A percentile compares a stretch with the other conserved stretches of the same genome.
Conservation (phyloP, 352 stramenopile species). For the Lagenidium sp. region DNA sequence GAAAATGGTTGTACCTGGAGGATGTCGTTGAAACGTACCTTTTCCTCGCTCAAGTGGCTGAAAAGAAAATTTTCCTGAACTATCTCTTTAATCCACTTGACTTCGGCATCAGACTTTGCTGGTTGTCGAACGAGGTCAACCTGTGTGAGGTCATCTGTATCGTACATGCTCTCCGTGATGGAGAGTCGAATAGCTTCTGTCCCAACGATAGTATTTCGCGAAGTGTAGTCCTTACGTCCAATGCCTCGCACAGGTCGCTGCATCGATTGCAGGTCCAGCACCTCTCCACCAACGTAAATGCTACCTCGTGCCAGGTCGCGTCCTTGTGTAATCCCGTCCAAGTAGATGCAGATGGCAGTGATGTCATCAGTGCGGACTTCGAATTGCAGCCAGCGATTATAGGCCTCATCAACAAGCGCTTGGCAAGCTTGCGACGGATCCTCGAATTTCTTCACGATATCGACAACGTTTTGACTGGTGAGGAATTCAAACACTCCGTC, state of each 20-base stretch:
- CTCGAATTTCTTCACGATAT: slow-evolving; percentile 83
- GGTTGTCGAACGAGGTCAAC: slow-evolving; percentile 11
- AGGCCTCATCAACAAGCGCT: slow-evolving; percentile 86
- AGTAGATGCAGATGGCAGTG: slow-evolving; percentile 85
- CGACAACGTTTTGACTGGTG: slow-evolving; percentile 90
- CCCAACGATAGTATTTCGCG: slow-evolving; percentile 78
- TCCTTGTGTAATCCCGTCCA: slow-evolving; percentile 50
- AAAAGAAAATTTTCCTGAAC: slow-evolving; percentile 92
- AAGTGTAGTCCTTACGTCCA: slow-evolving; percentile 44
- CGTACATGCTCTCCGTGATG: slow-evolving; percentile 38
- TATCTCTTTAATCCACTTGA: slow-evolving; percentile 80
- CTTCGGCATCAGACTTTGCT: slow-evolving; percentile 69
- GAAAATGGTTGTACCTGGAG: too few relatives aligned
- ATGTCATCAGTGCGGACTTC: slow-evolving; percentile 95
- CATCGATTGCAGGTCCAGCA: slow-evolving; percentile 80
- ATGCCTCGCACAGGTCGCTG: slow-evolving; percentile 69
- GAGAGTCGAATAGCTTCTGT: slow-evolving; percentile 77
- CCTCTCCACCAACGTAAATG: slow-evolving; percentile 77
- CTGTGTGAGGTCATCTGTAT: slow-evolving; percentile 6
- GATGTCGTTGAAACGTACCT: too few relatives aligned
- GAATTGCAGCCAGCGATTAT: slow-evolving; percentile 91
- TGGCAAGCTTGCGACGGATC: slow-evolving; percentile 87
- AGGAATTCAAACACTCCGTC: slow-evolving; percentile 95
- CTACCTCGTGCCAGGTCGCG: slow-evolving; percentile 56
- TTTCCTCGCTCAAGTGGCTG: slow-evolving; percentile 83